A percentile compares a stretch with the other conserved stretches of the same genome.
Evolutionary conservation across 176 grass and related monocot species (phyloP).

Genomic region (Triticum timopheevii): DNA sequence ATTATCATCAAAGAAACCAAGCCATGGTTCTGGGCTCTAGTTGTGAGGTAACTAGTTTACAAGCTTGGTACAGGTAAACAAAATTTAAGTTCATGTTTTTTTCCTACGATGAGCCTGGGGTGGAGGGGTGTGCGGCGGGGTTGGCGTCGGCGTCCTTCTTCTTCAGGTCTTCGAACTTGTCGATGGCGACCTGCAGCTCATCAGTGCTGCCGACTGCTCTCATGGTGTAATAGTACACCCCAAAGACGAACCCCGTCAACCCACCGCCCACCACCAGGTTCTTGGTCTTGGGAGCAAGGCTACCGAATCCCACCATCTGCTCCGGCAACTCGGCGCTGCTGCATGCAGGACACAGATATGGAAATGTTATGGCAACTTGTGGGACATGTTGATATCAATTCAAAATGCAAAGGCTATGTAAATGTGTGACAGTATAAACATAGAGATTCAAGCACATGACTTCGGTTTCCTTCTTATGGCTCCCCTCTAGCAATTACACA

Average conservation of each 20-base stretch:
- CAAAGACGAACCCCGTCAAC: slow-evolving; percentile 65
- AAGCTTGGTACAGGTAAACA: too few relatives aligned
- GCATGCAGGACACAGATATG: neutral
- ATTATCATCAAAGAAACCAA: neutral
- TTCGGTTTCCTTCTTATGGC: too few relatives aligned
- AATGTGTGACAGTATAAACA: too few relatives aligned
- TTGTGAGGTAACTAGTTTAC: neutral
- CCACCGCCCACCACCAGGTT: slow-evolving; percentile 90
- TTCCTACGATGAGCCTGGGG: neutral
- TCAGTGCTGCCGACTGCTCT: slow-evolving; percentile 78
- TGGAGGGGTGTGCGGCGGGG: neutral
- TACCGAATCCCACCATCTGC: slow-evolving; percentile 47
- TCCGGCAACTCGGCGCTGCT: neutral
- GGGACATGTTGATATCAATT: neutral
- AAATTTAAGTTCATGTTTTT: too few relatives aligned
- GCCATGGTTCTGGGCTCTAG: neutral
- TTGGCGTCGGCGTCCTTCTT: slow-evolving; percentile 18
- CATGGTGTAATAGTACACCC: slow-evolving; percentile 98
- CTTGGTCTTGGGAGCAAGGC: slow-evolving; percentile 63
- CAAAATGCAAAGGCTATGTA: neutral
- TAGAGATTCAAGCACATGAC: too few relatives aligned
- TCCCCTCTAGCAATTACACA: neutral
- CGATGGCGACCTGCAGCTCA: slow-evolving; percentile 87
- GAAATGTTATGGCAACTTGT: neutral
- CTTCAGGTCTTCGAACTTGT: slow-evolving; percentile 89